These are phyloP conservation scores for Pseudogymnoascus sp. DNA, from an alignment of 2,329 filamentous ascomycete species.

Conservation along the genomic window DNA sequence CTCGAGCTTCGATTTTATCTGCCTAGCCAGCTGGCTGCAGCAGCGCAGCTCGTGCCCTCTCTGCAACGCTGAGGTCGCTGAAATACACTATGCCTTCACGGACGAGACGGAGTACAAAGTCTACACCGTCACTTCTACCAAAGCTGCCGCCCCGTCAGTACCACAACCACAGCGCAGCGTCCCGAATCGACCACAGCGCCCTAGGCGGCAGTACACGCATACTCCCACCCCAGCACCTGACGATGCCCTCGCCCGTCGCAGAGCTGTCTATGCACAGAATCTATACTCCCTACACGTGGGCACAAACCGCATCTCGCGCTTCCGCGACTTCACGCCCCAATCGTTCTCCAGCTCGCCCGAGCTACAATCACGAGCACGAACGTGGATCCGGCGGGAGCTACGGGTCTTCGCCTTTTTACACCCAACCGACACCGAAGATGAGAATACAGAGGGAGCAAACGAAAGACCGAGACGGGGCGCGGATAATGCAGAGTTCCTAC, in stretches of 20 bases:
- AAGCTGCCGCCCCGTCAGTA: background rate
- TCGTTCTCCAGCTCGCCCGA: slow-evolving; percentile 47
- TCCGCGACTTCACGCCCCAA: slow-evolving; percentile 63
- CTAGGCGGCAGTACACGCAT: slow-evolving; percentile 13
- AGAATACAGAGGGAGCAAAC: background rate
- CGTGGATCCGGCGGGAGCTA: slow-evolving; percentile 77
- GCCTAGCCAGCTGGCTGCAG: slow-evolving; percentile 75
- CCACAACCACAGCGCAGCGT: slow-evolving; percentile 12
- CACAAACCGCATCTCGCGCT: slow-evolving; percentile 68
- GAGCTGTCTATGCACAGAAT: slow-evolving; percentile 63
- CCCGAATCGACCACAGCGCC: slow-evolving; percentile 14
- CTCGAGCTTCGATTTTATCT: slow-evolving; percentile 75
- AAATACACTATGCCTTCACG: slow-evolving; percentile 59
- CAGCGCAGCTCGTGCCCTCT: slow-evolving; percentile 68
- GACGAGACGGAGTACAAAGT: slow-evolving; percentile 48
- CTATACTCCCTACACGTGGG: slow-evolving; percentile 78
- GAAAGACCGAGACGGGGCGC: slow-evolving; percentile 36
- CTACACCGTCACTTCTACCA: slow-evolving; percentile 43
- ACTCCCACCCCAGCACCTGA: slow-evolving; percentile 17
- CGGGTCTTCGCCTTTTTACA: slow-evolving; percentile 72
- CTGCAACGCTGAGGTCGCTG: slow-evolving; percentile 53
- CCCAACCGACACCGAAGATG: slow-evolving; percentile 23
- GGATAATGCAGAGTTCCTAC: slow-evolving; percentile 72
- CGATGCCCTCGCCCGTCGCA: slow-evolving; percentile 44
- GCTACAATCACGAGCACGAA: slow-evolving; percentile 67